phyloP scores from a whole-genome alignment of 2,329 filamentous ascomycete species.

The Ophiocordyceps camponoti-rufipedis region DNA sequence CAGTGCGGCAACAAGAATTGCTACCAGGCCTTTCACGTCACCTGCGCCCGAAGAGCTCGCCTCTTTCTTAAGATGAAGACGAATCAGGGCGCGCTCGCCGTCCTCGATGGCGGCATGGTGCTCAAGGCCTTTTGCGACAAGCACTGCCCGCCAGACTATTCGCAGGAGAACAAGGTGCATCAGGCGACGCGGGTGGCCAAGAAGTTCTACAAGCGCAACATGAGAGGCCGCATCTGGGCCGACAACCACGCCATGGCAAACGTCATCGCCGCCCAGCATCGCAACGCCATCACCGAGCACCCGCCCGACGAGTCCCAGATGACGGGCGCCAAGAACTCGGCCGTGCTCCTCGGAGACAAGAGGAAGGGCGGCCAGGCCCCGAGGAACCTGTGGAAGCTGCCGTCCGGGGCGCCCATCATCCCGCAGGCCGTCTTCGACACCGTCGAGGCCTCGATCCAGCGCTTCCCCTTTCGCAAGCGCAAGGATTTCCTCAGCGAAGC shows the following conservation, averaged over 20 bases:
- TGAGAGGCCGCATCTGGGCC: constrained; percentile 82
- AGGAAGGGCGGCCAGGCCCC: constrained; percentile 40
- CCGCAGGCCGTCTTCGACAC: constrained; percentile 74
- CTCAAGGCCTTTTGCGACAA: constrained; percentile 93
- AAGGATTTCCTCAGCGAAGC: constrained; percentile 88
- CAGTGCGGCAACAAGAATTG: constrained; percentile 97
- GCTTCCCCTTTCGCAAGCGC: constrained; percentile 64
- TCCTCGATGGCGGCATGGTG: constrained; percentile 61
- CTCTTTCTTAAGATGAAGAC: constrained; percentile 96
- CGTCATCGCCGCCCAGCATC: constrained; percentile 57
- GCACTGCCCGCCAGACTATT: constrained; percentile 80
- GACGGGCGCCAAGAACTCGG: constrained; percentile 64
- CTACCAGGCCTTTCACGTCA: constrained; percentile 94
- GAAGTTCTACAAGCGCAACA: constrained; percentile 74
- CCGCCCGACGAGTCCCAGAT: constrained; percentile 67
- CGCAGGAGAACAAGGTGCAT: constrained; percentile 68
- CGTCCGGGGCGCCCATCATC: constrained; percentile 87
- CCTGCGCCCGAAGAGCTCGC: constrained; percentile 73
- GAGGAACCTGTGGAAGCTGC: constrained; percentile 59
- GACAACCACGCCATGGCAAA: constrained; percentile 74
- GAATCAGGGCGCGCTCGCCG: constrained; percentile 57
- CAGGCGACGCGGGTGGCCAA: constrained; percentile 67
- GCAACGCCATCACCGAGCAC: constrained; percentile 45
- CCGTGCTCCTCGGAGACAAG: constrained; percentile 50
- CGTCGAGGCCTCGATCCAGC: constrained; percentile 65